A percentile compares a stretch with the other conserved stretches of the same genome.
phyloP scores from a whole-genome alignment of 768 basidiomycete genomes.

The Mycena leptocephala region DNA sequence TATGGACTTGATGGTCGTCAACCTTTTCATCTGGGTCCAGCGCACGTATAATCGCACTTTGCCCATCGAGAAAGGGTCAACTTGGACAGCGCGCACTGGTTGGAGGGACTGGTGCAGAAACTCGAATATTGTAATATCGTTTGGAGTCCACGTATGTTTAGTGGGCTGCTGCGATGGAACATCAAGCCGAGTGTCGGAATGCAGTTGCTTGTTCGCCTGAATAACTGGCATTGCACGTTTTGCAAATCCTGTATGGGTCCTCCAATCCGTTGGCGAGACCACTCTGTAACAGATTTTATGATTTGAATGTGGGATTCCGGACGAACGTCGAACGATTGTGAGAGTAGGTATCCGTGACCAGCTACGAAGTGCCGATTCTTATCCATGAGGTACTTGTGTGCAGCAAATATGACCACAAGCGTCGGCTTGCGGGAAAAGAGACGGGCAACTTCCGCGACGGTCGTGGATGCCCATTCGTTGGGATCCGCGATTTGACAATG shows the following conservation, averaged over 20 bases:
- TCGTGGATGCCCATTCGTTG: slow-evolving; percentile 69
- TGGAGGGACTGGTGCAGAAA: slow-evolving; percentile 74
- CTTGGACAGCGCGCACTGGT: slow-evolving; percentile 63
- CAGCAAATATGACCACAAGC: slow-evolving; percentile 57
- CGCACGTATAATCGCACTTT: slow-evolving; percentile 72
- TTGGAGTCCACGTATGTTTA: slow-evolving; percentile 61
- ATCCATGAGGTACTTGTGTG: slow-evolving; percentile 79
- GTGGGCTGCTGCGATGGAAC: slow-evolving; percentile 48
- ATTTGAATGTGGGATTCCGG: slow-evolving; percentile 71
- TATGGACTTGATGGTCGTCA: slow-evolving; percentile 55
- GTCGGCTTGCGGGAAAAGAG: slow-evolving; percentile 57
- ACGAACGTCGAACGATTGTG: slow-evolving; percentile 75
- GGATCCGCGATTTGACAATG: slow-evolving; percentile 61
- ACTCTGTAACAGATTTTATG: slow-evolving; percentile 62
- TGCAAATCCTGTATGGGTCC: slow-evolving; percentile 61
- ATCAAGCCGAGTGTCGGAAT: slow-evolving; percentile 47
- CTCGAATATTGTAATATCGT: slow-evolving; percentile 71
- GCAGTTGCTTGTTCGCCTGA: slow-evolving; percentile 47
- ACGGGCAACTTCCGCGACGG: slow-evolving; percentile 67
- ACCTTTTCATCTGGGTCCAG: slow-evolving; percentile 59
- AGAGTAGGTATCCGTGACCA: slow-evolving; percentile 60
- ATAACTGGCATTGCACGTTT: slow-evolving; percentile 65
- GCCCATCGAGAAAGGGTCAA: slow-evolving; percentile 74
- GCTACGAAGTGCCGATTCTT: slow-evolving; percentile 69
- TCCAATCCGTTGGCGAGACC: slow-evolving; percentile 61